Evolutionary conservation across 2,329 filamentous ascomycete species (phyloP).

Genomic region (Fusarium globosum): DNA sequence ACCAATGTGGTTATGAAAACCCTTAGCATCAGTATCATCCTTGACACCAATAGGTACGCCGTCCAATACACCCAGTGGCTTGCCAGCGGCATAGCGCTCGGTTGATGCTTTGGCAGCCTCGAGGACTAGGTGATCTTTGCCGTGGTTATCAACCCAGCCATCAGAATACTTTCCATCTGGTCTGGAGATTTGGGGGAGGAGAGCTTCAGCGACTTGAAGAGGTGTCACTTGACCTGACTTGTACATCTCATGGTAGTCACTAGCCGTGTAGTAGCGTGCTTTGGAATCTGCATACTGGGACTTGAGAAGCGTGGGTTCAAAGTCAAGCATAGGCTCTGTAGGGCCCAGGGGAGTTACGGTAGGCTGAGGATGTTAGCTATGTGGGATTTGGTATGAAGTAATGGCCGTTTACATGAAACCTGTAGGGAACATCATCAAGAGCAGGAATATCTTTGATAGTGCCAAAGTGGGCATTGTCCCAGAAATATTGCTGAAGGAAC

Average conservation of each 20-base stretch:
- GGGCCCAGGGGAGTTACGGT: slow-evolving; percentile 64
- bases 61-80: slow-evolving; percentile 76
- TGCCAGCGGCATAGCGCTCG: slow-evolving; percentile 74
- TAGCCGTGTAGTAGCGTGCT: slow-evolving; percentile 73
- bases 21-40: slow-evolving; percentile 79
- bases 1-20: slow-evolving; percentile 75
- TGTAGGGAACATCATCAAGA: slow-evolving; percentile 57
- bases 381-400: no score
- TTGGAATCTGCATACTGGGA: slow-evolving; percentile 54
- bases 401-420: slow-evolving; percentile 57
- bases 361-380: slow-evolving; percentile 55
- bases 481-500: slow-evolving; percentile 73
- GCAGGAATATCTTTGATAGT: slow-evolving; percentile 58
- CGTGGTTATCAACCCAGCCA: slow-evolving; percentile 77
- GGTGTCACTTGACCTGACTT: slow-evolving; percentile 77
- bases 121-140: slow-evolving; percentile 66
- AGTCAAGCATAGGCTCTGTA: slow-evolving; percentile 51
- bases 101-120: slow-evolving; percentile 79
- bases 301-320: slow-evolving; percentile 56
- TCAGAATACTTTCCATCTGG: slow-evolving; percentile 71
- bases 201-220: slow-evolving; percentile 73
- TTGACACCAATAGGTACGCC: slow-evolving; percentile 87
- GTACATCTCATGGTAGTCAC: slow-evolving; percentile 83
- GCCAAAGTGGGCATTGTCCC: slow-evolving; percentile 73
- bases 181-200: slow-evolving; percentile 75